phyloP scores from a whole-genome alignment of 768 basidiomycete genomes.

The Tylopilus sp. region DNA sequence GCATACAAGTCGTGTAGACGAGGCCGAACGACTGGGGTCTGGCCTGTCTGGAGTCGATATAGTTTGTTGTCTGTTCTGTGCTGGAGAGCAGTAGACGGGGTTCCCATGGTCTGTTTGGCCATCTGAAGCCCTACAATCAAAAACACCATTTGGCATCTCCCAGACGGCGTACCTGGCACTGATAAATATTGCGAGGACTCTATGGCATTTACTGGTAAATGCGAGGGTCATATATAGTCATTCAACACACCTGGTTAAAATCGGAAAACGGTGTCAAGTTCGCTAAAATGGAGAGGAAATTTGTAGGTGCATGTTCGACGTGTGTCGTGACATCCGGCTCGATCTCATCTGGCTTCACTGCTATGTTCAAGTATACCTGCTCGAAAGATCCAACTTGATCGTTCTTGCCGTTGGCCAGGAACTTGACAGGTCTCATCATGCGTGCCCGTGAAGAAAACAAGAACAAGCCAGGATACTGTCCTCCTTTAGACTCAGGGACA shows the following conservation, averaged over 20 bases:
- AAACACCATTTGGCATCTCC: not conserved
- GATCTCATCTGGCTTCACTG: constrained; percentile 85
- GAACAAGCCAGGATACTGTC: constrained; percentile 96
- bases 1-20: constrained; percentile 89
- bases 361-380: constrained; percentile 99
- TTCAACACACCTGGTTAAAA: constrained; percentile 83
- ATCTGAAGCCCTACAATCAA: constrained; percentile 55
- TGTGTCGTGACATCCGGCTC: constrained; percentile 76
- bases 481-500: constrained; percentile 85
- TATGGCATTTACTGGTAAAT: constrained; percentile 26
- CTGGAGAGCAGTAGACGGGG: constrained; percentile 85
- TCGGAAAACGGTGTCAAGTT: constrained; percentile 99
- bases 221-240: not conserved
- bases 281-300: constrained; percentile 93
- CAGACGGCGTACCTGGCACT: constrained; percentile 67
- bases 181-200: constrained; percentile 90
- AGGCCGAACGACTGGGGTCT: constrained; percentile 93
- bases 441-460: constrained; percentile 82
- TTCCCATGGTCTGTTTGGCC: constrained; percentile 99
- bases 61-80: constrained; percentile 98
- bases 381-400: constrained; percentile 97
- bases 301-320: constrained; percentile 91
- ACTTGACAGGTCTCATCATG: constrained; percentile 99
- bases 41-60: constrained; percentile 92
- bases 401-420: constrained; percentile 75